phyloP scores from a whole-genome alignment of 371 early-diverging fungal species.

The Enterocytospora artemiae region DNA sequence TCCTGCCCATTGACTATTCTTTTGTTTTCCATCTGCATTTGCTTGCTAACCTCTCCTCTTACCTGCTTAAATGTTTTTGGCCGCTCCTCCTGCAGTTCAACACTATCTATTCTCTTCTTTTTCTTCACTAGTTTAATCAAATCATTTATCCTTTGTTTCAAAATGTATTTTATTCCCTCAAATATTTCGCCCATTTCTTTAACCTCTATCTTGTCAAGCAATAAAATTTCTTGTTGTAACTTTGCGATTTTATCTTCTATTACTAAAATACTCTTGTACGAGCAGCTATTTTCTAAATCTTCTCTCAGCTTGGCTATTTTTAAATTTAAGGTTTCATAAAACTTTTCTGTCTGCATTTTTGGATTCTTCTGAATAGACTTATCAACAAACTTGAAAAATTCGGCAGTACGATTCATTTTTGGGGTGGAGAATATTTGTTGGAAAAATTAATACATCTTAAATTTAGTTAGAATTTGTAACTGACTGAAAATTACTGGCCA shows the following conservation, averaged over 20 bases:
- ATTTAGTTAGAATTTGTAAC: too few relatives aligned
- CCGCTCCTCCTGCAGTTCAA: constrained; percentile 25
- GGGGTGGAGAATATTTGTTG: too few relatives aligned
- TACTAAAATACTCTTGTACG: constrained; percentile 27
- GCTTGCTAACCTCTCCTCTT: neutral
- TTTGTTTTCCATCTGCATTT: constrained; percentile 43
- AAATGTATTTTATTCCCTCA: constrained; percentile 53
- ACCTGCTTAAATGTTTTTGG: constrained; percentile 34
- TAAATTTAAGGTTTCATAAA: constrained; percentile 39
- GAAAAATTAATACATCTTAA: too few relatives aligned
- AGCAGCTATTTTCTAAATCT: neutral
- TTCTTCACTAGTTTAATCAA: constrained; percentile 15
- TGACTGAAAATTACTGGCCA: neutral
- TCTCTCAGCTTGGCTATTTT: constrained; percentile 24
- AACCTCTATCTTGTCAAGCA: constrained; percentile 22
- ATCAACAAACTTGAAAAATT: constrained; percentile 13
- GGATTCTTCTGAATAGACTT: neutral
- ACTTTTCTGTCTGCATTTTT: constrained; percentile 9
- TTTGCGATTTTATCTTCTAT: constrained; percentile 29
- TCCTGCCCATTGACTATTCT: constrained; percentile 31
- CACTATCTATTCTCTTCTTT: constrained; percentile 18
- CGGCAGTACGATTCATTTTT: constrained; percentile 17
- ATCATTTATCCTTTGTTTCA: constrained; percentile 12
- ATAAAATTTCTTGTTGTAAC: constrained; percentile 14
- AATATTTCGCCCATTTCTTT: constrained; percentile 36